phyloP scores from a whole-genome alignment of 2,329 filamentous ascomycete genomes.

The Aplosporella prunicola region DNA sequence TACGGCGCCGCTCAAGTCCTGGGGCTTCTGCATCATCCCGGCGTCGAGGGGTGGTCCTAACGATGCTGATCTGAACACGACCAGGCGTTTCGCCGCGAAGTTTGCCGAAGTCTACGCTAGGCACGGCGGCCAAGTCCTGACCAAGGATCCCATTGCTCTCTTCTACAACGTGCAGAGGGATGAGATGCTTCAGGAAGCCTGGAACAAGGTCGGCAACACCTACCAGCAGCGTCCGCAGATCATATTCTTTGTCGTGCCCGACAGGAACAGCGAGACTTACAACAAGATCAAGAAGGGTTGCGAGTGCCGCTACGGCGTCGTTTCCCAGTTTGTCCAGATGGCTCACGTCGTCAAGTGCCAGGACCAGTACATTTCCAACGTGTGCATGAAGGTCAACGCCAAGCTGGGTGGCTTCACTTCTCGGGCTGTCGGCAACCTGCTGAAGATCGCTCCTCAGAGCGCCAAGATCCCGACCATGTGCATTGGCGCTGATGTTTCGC shows the following conservation, averaged over 20 bases:
- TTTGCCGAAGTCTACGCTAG: slow-evolving; percentile 53
- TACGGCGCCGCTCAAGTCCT: slow-evolving; percentile 51
- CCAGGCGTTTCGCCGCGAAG: slow-evolving; percentile 46
- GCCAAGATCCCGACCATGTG: slow-evolving; percentile 55
- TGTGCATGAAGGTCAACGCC: slow-evolving; percentile 92
- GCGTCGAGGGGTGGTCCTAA: slow-evolving; percentile 42
- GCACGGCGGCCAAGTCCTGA: slow-evolving; percentile 51
- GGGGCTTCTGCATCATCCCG: slow-evolving; percentile 64
- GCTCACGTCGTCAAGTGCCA: slow-evolving; percentile 60
- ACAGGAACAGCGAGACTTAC: slow-evolving; percentile 64
- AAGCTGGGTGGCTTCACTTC: slow-evolving; percentile 82
- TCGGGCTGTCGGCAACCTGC: slow-evolving; percentile 33
- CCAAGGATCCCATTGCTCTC: slow-evolving; percentile 34
- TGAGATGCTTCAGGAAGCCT: slow-evolving; percentile 47
- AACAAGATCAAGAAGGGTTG: slow-evolving; percentile 80
- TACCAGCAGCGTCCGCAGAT: slow-evolving; percentile 58
- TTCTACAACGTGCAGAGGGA: slow-evolving; percentile 29
- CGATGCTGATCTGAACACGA: slow-evolving; percentile 32
- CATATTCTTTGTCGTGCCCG: slow-evolving; percentile 66
- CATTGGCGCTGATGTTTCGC: slow-evolving; percentile 85
- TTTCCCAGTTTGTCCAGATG: slow-evolving; percentile 72
- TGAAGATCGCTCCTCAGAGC: slow-evolving; percentile 18
- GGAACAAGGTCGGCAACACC: slow-evolving; percentile 45
- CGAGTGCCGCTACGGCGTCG: slow-evolving; percentile 75
- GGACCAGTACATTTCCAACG: slow-evolving; percentile 83